Conservation (phyloP, 192 early-diverging fungal genomes). For the Coemansia sp. region DNA sequence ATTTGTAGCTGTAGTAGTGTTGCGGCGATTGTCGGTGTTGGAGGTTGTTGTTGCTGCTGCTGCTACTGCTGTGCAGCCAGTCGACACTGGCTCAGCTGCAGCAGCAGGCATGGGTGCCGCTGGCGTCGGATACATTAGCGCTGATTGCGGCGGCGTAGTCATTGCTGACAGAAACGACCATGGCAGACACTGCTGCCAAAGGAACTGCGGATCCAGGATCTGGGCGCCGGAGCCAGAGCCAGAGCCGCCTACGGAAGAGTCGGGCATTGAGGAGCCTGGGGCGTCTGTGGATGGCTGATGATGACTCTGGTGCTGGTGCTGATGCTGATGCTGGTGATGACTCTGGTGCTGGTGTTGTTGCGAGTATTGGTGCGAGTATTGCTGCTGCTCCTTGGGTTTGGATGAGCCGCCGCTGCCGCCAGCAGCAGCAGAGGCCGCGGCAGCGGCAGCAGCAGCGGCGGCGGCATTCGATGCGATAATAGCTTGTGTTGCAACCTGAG, state of each 20-base stretch:
- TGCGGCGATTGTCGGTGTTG: not conserved
- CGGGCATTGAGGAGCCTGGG: no score
- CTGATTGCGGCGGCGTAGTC: conserved; percentile 5
- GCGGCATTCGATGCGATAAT: not conserved
- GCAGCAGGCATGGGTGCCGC: not conserved
- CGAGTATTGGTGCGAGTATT: conserved; percentile 1
- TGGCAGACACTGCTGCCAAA: conserved; percentile 14
- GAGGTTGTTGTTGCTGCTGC: not conserved
- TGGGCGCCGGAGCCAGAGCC: no score
- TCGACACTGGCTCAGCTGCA: not conserved
- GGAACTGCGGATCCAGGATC: not conserved
- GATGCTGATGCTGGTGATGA: not conserved
- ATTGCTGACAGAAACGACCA: conserved; percentile 9
- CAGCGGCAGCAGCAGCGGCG: not conserved
- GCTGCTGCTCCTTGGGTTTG: not conserved
- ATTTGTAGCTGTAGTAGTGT: conserved; percentile 1
- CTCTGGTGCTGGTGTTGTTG: not conserved
- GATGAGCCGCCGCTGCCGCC: not conserved
- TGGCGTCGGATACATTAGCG: not conserved
- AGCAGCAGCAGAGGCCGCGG: not conserved
- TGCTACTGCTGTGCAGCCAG: not conserved
- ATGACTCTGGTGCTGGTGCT: not conserved
- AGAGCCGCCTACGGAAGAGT: no score
- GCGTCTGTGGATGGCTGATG: no score
- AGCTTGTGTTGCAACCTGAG: not conserved